These are phyloP conservation scores for Cladobotryum mycophilum DNA, from an alignment of 2,329 filamentous ascomycete genomes.

Conservation along the genomic window DNA sequence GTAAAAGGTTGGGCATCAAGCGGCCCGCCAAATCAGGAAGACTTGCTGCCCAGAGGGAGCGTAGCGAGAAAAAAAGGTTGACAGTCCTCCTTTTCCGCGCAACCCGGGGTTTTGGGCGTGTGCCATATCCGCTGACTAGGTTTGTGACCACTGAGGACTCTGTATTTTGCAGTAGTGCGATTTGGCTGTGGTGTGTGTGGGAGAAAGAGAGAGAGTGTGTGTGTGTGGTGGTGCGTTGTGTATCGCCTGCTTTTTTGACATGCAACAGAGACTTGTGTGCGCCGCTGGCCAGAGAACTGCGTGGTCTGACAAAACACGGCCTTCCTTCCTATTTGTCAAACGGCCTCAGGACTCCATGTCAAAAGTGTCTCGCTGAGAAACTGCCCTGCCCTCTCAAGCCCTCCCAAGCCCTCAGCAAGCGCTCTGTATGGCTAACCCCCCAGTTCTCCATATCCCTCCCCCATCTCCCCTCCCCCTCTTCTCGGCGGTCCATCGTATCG, in stretches of 20 bases:
- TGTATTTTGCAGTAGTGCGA: constrained; percentile 7
- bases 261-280: constrained; percentile 5
- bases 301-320: constrained; percentile 5
- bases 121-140: constrained; percentile 10
- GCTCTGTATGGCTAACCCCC: not conserved
- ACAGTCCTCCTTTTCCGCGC: constrained; percentile 8
- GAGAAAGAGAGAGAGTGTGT: not conserved
- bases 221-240: constrained; percentile 1
- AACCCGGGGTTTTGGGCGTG: constrained; percentile 6
- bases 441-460: not conserved
- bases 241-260: constrained; percentile 8
- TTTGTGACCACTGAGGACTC: constrained; percentile 9
- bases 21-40: constrained; percentile 10
- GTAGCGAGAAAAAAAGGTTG: not conserved
- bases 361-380: not conserved
- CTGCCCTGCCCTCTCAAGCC: constrained; percentile 2
- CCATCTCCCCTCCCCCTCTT: constrained; percentile 4
- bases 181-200: not conserved
- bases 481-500: constrained; percentile 11
- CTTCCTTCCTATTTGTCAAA: constrained; percentile 5
- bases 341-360: not conserved
- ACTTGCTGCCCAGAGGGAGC: constrained; percentile 6
- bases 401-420: not conserved
- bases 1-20: constrained; percentile 15
- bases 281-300: not conserved